These are phyloP conservation scores for Chamaenerion angustifolium DNA, from an alignment of 345 rosid species.

Conservation along the genomic window DNA sequence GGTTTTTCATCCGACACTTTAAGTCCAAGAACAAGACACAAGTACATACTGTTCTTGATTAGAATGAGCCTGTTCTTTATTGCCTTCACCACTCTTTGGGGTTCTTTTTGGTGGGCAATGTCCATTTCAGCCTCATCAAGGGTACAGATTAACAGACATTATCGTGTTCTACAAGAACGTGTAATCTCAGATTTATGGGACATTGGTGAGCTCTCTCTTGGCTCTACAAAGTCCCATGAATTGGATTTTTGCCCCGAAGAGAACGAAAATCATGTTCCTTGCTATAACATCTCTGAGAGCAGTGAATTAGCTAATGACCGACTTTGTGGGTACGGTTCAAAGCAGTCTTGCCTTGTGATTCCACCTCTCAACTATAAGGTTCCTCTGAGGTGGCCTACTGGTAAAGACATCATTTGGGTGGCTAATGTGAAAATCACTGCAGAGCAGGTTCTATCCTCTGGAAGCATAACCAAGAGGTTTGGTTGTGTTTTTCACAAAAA, in stretches of 20 bases:
- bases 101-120: slow-evolving; percentile 93
- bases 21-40: slow-evolving; percentile 50
- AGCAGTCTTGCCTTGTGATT: slow-evolving; percentile 50
- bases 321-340: slow-evolving; percentile 38
- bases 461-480: slow-evolving; percentile 89
- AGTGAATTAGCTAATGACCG: slow-evolving; percentile 34
- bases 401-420: slow-evolving; percentile 87
- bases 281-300: slow-evolving; percentile 55
- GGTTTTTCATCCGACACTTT: slow-evolving; percentile 46
- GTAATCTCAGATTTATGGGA: slow-evolving; percentile 81
- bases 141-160: slow-evolving; percentile 60
- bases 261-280: slow-evolving; percentile 66
- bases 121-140: slow-evolving; percentile 61
- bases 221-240: slow-evolving; percentile 58
- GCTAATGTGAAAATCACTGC: slow-evolving; percentile 81
- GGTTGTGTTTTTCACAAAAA: background rate
- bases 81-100: slow-evolving; percentile 49
- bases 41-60: slow-evolving; percentile 37
- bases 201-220: slow-evolving; percentile 78
- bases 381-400: slow-evolving; percentile 97
- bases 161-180: slow-evolving; percentile 78
- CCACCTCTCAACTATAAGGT: slow-evolving; percentile 67
- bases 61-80: slow-evolving; percentile 65
- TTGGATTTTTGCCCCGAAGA: slow-evolving; percentile 59
- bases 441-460: slow-evolving; percentile 87